Conservation (phyloP, 805 yeast species). For the Brettanomyces nanus region DNA sequence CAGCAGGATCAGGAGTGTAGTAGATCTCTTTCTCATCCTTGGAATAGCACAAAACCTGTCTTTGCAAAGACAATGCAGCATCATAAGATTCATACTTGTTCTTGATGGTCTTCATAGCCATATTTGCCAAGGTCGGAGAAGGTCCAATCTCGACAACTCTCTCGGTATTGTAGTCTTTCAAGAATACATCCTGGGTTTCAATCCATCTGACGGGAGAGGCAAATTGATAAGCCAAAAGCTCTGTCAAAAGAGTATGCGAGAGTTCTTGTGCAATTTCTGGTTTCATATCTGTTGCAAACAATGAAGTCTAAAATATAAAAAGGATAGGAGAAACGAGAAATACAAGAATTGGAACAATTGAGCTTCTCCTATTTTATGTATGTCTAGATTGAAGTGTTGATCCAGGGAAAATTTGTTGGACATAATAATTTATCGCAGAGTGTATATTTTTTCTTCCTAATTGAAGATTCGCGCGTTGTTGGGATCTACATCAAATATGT, state of each 20-base stretch:
- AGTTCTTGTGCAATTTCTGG: slow-evolving; percentile 98
- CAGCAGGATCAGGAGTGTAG: slow-evolving; percentile 79
- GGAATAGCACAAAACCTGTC: slow-evolving; percentile 93
- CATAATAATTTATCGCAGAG: too few relatives aligned
- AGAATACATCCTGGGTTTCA: slow-evolving; percentile 96
- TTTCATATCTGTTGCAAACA: too few relatives aligned
- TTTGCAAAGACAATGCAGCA: slow-evolving; percentile 87
- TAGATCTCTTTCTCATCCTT: slow-evolving; percentile 95
- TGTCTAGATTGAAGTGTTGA: too few relatives aligned
- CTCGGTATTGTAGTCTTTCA: slow-evolving; percentile 90
- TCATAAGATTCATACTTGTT: slow-evolving; percentile 96
- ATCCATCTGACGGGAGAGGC: slow-evolving; percentile 99
- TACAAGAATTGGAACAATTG: not conserved
- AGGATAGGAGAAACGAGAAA: not conserved
- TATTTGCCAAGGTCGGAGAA: slow-evolving; percentile 96
- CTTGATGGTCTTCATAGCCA: slow-evolving; percentile 94
- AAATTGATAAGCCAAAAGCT: slow-evolving; percentile 94
- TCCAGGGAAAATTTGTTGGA: too few relatives aligned
- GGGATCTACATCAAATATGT: too few relatives aligned
- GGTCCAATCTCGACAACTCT: slow-evolving; percentile 98
- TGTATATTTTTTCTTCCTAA: too few relatives aligned
- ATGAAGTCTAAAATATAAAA: not conserved
- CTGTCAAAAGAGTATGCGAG: slow-evolving; percentile 90
- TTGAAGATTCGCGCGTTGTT: too few relatives aligned
- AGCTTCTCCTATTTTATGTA: too few relatives aligned